phyloP scores from a whole-genome alignment of 805 yeast genomes.

The Cyberlindnera sargentensis region DNA sequence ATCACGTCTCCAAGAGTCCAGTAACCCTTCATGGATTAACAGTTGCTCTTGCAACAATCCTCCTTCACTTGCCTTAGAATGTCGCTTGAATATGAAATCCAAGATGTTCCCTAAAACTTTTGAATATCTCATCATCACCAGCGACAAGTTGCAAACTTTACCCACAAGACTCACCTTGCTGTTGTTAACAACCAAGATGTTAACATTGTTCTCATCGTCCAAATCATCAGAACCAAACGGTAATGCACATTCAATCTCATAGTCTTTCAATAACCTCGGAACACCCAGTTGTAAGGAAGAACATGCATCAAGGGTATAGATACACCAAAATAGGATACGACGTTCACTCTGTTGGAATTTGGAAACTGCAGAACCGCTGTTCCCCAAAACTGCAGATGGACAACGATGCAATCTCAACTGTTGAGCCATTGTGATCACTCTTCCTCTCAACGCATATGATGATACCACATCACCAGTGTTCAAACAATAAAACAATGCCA shows the following conservation, averaged over 20 bases:
- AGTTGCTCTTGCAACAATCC: conserved; percentile 26
- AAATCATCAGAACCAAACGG: conserved; percentile 50
- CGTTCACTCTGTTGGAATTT: conserved; percentile 76
- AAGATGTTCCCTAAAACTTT: conserved; percentile 68
- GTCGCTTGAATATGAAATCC: conserved; percentile 63
- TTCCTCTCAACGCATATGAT: conserved; percentile 69
- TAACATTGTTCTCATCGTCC: conserved; percentile 39
- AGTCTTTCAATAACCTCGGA: conserved; percentile 72
- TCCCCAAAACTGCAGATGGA: conserved; percentile 72
- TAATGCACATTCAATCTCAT: conserved; percentile 79
- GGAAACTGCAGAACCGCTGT: conserved; percentile 57
- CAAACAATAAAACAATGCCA: conserved; percentile 65
- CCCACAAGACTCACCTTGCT: conserved; percentile 59
- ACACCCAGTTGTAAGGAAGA: conserved; percentile 73
- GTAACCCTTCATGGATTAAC: conserved; percentile 49
- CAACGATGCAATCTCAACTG: conserved; percentile 80
- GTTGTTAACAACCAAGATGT: conserved; percentile 53
- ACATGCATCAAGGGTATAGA: conserved; percentile 69
- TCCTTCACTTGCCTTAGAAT: conserved; percentile 11
- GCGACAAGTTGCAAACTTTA: conserved; percentile 55
- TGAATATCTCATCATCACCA: conserved; percentile 60
- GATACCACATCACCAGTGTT: conserved; percentile 69
- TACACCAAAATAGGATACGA: conserved; percentile 78
- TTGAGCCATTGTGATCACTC: conserved; percentile 75
- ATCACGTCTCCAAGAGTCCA: conserved; percentile 75